A percentile compares a stretch with the other conserved stretches of the same genome.
These are phyloP conservation scores for Houttuynia cordata DNA, from an alignment of 164 flowering plant genomes.

Conservation along the genomic window DNA sequence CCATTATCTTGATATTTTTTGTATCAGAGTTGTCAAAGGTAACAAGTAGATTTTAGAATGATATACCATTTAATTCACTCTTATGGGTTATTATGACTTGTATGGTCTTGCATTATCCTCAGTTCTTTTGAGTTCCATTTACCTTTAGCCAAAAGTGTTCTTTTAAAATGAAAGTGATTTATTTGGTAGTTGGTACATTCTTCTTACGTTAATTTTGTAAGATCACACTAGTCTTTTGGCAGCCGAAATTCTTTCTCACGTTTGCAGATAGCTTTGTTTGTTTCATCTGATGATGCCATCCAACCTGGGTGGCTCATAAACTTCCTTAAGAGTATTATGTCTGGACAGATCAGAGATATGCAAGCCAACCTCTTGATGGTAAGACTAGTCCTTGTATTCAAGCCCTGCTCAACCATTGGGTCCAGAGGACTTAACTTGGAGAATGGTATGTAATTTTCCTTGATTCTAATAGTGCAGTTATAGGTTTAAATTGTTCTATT, in stretches of 20 bases:
- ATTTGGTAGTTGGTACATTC: no score
- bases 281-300: constrained; percentile 80
- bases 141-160: no score
- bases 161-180: no score
- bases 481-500: neutral
- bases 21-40: no score
- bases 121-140: no score
- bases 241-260: neutral
- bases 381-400: constrained; percentile 34
- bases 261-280: constrained; percentile 82
- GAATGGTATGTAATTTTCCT: constrained; percentile 53
- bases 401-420: constrained; percentile 88
- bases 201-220: no score
- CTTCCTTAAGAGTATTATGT: constrained; percentile 40
- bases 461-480: neutral
- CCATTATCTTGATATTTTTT: no score
- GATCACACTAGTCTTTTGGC: neutral
- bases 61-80: no score
- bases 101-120: no score
- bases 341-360: constrained; percentile 42
- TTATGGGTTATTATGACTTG: no score
- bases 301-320: constrained; percentile 76
- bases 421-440: constrained; percentile 89
- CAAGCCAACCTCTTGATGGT: constrained; percentile 71
- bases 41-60: no score